Evolutionary conservation across 129 eudicot genomes (phyloP), one percentile per base, ranked within the genome.

Genomic region (Flaveria ramosissima): DNA sequence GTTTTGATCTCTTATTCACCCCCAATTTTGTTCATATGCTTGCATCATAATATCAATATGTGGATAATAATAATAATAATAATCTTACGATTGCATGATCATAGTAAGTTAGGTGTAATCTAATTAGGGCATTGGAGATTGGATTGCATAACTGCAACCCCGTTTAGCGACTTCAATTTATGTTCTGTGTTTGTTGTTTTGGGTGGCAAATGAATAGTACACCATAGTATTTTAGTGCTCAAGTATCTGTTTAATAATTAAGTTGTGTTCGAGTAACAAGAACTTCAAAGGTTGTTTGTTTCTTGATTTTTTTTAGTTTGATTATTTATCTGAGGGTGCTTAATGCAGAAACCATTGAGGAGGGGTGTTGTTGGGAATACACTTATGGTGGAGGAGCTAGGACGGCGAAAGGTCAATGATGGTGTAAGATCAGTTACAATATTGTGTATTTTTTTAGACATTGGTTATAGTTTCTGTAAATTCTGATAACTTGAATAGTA

Each of bases 271-370:
- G 41, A 36, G 41, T 36, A 36, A 36, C 41, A 52, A 52, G 26
- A 56, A 56, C 62, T 19, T 56, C 27, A 56, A 56, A 17, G 14
- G 62, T 8, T 56, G 12, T 56, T 19, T 56, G 62, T 56, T 56
- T 56, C 27, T 19, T 52, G 7, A 4, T 6, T 52, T 52, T 16
- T 16, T 13, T 26, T 15, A 20, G 30, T 64, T 50, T 47, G 20
- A 53, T 77, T 74, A 68, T 53, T 76, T 42, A 68, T 80, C 51
- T 8, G 68, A 46, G 45, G 23, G 21, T 79, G 21, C 48, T 74
- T 75, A 61, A 63, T 87, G 90, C 96, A 93, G 97, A 93, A 87
- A 87, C 96, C 98, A 19, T 75, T 91, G 15, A 83, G 98, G 81
- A 94, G 88, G 65, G 98, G 98, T 72, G 86, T 85, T 41, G 81